Conservation (phyloP, 2,329 filamentous ascomycete species). For the Anthostomella pinea region DNA sequence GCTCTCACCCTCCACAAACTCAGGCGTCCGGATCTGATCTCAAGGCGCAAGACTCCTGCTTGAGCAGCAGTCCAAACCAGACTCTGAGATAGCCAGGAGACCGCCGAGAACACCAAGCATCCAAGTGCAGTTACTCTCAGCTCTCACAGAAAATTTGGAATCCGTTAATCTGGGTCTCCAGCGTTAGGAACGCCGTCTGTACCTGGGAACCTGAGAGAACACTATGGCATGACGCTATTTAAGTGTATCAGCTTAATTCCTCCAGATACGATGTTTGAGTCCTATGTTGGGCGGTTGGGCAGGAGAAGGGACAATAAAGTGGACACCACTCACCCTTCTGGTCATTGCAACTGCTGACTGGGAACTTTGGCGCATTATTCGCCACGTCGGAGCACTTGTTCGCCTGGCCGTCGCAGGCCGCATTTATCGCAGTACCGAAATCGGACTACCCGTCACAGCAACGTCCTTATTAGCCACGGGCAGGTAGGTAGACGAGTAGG, state of each 20-base stretch:
- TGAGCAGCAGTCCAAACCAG: no score
- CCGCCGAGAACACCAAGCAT: background rate
- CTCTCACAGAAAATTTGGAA: slow-evolving; percentile 18
- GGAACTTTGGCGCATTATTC: slow-evolving; percentile 34
- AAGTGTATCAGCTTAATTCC: slow-evolving; percentile 4
- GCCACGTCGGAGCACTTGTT: slow-evolving; percentile 44
- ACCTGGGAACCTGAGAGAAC: slow-evolving; percentile 8
- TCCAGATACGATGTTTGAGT: background rate
- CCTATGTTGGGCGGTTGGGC: background rate
- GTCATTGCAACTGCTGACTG: slow-evolving; percentile 43
- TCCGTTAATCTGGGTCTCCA: slow-evolving; percentile 4
- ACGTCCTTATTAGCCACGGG: no score
- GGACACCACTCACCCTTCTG: slow-evolving; percentile 40
- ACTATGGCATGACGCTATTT: slow-evolving; percentile 10
- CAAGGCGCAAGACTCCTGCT: no score
- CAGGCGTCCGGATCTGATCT: no score
- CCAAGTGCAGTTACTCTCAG: background rate
- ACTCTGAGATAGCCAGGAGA: no score
- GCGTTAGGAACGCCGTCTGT: slow-evolving; percentile 15
- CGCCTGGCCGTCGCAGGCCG: slow-evolving; percentile 49
- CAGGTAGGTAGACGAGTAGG: no score
- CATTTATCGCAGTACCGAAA: slow-evolving; percentile 40
- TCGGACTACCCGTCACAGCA: no score
- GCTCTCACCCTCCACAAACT: no score
- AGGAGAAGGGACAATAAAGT: background rate